phyloP scores from a whole-genome alignment of 2,329 filamentous ascomycete species.

The Fusarium sp. region DNA sequence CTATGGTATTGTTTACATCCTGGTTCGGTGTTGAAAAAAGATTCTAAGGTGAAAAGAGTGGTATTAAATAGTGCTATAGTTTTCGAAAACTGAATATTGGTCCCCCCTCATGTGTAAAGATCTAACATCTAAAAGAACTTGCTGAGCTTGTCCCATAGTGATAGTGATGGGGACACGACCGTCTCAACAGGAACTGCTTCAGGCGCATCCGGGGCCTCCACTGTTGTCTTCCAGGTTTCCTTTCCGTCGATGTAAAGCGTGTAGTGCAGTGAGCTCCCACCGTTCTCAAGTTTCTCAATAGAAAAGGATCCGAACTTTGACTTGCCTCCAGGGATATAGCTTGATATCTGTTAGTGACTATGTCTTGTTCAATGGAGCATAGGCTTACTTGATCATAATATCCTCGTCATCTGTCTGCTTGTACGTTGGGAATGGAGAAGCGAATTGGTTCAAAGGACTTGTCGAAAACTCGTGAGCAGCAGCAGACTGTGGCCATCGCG shows the following conservation, averaged over 20 bases:
- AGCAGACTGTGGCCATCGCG: conserved; percentile 69
- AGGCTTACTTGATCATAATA: conserved; percentile 80
- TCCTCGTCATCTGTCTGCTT: conserved; percentile 83
- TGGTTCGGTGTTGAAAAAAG: background rate
- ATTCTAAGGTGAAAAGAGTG: background rate
- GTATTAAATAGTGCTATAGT: conserved; percentile 7
- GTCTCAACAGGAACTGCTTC: conserved; percentile 37
- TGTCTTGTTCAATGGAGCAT: background rate
- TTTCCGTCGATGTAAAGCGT: conserved; percentile 83
- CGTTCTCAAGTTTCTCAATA: conserved; percentile 71
- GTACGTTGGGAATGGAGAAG: conserved; percentile 86
- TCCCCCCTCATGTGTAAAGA: background rate
- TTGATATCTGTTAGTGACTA: conserved; percentile 43
- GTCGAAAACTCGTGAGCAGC: conserved; percentile 91
- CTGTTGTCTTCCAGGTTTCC: conserved; percentile 76
- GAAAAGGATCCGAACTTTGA: conserved; percentile 83
- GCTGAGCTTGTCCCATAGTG: conserved; percentile 59
- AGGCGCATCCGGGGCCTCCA: conserved; percentile 55
- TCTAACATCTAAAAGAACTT: conserved; percentile 21
- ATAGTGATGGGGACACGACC: conserved; percentile 53
- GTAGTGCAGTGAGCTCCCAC: conserved; percentile 79
- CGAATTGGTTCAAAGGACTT: conserved; percentile 93
- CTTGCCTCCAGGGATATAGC: conserved; percentile 84
- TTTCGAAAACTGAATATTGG: background rate
- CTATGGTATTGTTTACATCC: background rate